Evolutionary conservation across 345 rosid genomes (phyloP), one percentile per base, ranked within the genome.

Genomic region (Eucalyptus cladocalyx): DNA sequence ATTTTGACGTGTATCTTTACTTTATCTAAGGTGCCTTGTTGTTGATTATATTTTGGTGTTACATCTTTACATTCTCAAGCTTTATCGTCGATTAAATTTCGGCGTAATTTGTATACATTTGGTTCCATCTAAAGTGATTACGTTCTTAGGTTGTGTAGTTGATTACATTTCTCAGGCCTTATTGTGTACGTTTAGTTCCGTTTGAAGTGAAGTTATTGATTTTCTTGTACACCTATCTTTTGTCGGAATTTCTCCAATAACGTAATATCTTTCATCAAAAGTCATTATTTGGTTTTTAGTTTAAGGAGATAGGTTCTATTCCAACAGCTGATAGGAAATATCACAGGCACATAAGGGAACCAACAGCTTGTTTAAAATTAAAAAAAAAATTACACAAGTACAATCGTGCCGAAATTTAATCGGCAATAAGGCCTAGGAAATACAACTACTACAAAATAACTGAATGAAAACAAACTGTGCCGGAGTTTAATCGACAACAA

Each of bases 231-330:
- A 21, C 58, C 5, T 53, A 19, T 53, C 24, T 24, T 23, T 24
- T 56, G 14, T 56, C 1, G 0, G 11, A 53, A 53, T 53, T 21
- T 53, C 26, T 53, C 26, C 11, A 53, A 53, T 53, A 21, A 19
- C 1, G 0, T 21, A 53, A 53, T 53, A 53, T 53, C 24, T 53
- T 56, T 56, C 13, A 56, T 10, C 3, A 0, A 23, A 56, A 56
- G 30, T 56, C 0, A 1, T 56, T 56, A 2, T 56, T 56, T 24
- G 6, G 0, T 0, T 56, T 24, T 56, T 24, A 56, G 24, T 0
- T 23, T 23, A 56, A 24, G 30, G 62, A 24, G 62, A 56, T 4
- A 26, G 62, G 6, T 56, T 56, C 13, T 56, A 24, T 56, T 10
- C 30, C 30, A 23, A 24, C 30, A 19, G 14, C 3, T 19, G 1